phyloP scores from a whole-genome alignment of 805 yeast species.

The Candida ovalis region DNA sequence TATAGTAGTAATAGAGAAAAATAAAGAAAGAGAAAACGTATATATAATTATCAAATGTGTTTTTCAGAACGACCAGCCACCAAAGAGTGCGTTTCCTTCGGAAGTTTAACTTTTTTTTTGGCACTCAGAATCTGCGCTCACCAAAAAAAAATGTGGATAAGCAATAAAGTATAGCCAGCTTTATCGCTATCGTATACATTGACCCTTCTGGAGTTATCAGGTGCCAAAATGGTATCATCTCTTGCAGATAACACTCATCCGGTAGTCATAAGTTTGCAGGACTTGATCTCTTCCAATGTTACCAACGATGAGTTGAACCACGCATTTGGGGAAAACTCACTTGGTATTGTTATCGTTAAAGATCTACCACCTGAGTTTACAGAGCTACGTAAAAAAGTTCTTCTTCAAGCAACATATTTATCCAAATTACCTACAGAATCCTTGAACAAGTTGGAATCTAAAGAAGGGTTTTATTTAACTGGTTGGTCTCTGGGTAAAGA shows the following conservation, averaged over 20 bases:
- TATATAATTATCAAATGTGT: too few species aligned
- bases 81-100: background rate
- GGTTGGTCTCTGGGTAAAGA: conserved; percentile 65
- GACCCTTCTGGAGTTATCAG: too few species aligned
- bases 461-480: conserved; percentile 48
- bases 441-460: conserved; percentile 39
- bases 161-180: too few species aligned
- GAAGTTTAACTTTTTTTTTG: too few species aligned
- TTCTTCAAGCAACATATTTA: conserved; percentile 39
- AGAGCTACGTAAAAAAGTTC: conserved; percentile 39
- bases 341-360: conserved; percentile 49
- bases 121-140: too few species aligned
- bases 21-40: too few species aligned
- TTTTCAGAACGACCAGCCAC: too few species aligned
- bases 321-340: conserved; percentile 54
- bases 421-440: conserved; percentile 36
- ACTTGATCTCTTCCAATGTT: conserved; percentile 26
- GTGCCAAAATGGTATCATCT: too few species aligned
- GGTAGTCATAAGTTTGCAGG: conserved; percentile 10
- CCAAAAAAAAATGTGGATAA: too few species aligned
- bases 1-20: too few species aligned
- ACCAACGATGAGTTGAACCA: conserved; percentile 28
- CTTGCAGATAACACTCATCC: background rate
- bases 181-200: too few species aligned
- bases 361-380: conserved; percentile 38